A percentile compares a stretch with the other conserved stretches of the same genome.
Evolutionary conservation across 1,284 basidiomycete genomes (phyloP).

Genomic region (Leccinum insigne): DNA sequence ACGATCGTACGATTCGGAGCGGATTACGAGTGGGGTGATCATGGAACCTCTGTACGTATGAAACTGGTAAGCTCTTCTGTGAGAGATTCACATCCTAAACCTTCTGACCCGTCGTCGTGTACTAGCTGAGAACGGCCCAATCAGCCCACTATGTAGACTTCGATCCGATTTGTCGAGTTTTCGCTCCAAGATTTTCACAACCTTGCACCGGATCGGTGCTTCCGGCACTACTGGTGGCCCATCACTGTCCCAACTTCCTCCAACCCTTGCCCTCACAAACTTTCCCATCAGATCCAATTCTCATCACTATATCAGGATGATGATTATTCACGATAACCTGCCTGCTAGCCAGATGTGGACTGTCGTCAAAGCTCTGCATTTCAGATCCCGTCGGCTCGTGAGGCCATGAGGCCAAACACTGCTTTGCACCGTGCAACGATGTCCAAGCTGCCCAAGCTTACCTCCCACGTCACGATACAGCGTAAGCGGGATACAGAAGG

Average conservation of each 20-base stretch:
- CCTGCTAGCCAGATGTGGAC: conserved; percentile 45
- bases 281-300: background rate
- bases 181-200: conserved; percentile 54
- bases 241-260: conserved; percentile 62
- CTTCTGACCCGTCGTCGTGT: background rate
- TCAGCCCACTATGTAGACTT: conserved; percentile 51
- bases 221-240: conserved; percentile 46
- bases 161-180: conserved; percentile 78
- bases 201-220: conserved; percentile 65
- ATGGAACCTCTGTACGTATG: too few relatives aligned
- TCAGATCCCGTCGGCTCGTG: conserved; percentile 49
- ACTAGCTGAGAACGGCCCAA: background rate
- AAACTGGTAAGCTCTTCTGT: too few relatives aligned
- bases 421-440: conserved; percentile 70
- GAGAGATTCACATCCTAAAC: background rate
- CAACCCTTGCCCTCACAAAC: conserved; percentile 48
- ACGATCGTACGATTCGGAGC: background rate
- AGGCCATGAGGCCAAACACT: conserved; percentile 78
- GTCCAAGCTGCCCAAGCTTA: background rate
- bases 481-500: background rate
- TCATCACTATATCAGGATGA: conserved; percentile 57
- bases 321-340: conserved; percentile 74
- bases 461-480: conserved; percentile 8
- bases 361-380: conserved; percentile 44
- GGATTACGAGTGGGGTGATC: background rate